These are phyloP conservation scores for Tolypocladium cylindrosporum DNA, from an alignment of 2,329 filamentous ascomycete genomes.

Conservation along the genomic window DNA sequence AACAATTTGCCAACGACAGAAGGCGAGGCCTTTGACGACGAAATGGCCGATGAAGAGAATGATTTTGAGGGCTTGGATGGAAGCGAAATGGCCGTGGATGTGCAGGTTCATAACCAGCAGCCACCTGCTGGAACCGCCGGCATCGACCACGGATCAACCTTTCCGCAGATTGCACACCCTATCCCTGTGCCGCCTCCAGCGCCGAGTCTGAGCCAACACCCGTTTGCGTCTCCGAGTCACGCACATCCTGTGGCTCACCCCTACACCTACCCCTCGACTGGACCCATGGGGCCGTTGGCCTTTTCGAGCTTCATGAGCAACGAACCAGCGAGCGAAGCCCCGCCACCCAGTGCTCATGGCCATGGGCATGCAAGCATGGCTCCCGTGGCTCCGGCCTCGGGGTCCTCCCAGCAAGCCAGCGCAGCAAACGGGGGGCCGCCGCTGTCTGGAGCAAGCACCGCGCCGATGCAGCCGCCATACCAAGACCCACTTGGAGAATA, in stretches of 20 bases:
- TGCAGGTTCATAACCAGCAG: constrained; percentile 14
- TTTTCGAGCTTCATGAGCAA: constrained; percentile 19
- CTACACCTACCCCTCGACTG: constrained; percentile 8
- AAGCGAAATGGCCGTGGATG: constrained; percentile 27
- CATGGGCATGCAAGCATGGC: constrained; percentile 20
- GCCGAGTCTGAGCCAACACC: constrained; percentile 13
- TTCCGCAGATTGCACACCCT: constrained; percentile 8
- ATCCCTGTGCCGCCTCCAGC: constrained; percentile 18
- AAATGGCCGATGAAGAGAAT: constrained; percentile 34
- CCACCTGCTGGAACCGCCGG: not conserved
- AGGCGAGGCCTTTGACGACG: constrained; percentile 29
- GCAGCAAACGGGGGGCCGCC: constrained; percentile 13
- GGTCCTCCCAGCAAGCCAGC: constrained; percentile 11
- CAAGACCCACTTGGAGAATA: constrained; percentile 1
- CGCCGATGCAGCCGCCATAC: constrained; percentile 20
- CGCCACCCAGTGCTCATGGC: constrained; percentile 10
- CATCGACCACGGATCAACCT: not conserved
- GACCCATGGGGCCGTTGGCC: constrained; percentile 10
- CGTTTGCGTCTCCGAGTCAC: constrained; percentile 10
- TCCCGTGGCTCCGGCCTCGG: constrained; percentile 12
- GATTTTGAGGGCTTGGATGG: constrained; percentile 30
- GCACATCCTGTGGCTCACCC: constrained; percentile 9
- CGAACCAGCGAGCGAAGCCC: constrained; percentile 10
- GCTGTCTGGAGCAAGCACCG: constrained; percentile 23
- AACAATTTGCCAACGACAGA: constrained; percentile 12